phyloP scores from a whole-genome alignment of 2,329 filamentous ascomycete species.

The Moelleriella libera region DNA sequence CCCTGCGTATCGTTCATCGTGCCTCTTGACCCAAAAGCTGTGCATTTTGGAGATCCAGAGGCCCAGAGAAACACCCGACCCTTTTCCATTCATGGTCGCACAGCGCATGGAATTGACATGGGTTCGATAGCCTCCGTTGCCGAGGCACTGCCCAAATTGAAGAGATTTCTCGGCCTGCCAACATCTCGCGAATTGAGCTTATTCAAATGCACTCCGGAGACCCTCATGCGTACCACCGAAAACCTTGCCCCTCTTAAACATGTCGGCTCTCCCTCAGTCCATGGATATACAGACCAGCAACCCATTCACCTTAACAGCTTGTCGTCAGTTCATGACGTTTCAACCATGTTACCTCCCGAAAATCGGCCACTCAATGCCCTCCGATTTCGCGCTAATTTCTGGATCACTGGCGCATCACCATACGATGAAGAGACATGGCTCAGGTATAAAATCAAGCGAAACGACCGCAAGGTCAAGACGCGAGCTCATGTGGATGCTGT shows the following conservation, averaged over 20 bases:
- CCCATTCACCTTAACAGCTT: constrained; percentile 1
- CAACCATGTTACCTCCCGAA: background rate
- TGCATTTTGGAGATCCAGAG: background rate
- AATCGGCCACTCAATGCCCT: constrained; percentile 1
- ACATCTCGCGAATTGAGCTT: background rate
- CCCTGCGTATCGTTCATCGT: background rate
- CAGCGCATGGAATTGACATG: constrained; percentile 1
- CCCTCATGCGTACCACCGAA: background rate
- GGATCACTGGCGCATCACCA: background rate
- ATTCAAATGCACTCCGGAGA: background rate
- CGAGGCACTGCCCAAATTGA: background rate
- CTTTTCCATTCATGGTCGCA: background rate
- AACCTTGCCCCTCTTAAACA: constrained; percentile 1
- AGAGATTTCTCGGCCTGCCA: background rate
- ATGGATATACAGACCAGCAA: constrained; percentile 2
- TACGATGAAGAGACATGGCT: constrained; percentile 1
- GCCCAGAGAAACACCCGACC: background rate
- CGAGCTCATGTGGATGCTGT: background rate
- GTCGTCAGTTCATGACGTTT: background rate
- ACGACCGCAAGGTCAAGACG: background rate
- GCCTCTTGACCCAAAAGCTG: background rate
- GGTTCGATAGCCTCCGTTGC: background rate
- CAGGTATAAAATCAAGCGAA: background rate
- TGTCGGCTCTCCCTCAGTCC: background rate
- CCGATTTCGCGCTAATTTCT: constrained; percentile 1